Conservation (phyloP, 108 stramenopile species). For the Licmophora abbreviata region DNA sequence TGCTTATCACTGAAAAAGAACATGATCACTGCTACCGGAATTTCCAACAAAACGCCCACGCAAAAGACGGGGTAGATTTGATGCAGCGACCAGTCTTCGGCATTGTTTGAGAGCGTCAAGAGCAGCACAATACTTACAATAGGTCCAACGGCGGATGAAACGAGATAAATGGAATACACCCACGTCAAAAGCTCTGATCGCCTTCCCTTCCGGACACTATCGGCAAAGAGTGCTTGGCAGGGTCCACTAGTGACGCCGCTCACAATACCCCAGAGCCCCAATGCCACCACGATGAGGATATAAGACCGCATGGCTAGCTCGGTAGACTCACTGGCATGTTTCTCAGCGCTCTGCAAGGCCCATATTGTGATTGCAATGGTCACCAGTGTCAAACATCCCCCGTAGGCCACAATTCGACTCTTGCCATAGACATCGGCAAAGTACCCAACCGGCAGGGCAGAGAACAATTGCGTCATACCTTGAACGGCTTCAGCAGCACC, state of each 20-base stretch:
- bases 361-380: slow-evolving; percentile 23
- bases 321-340: slow-evolving; percentile 2
- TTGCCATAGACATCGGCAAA: slow-evolving; percentile 42
- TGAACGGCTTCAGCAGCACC: slow-evolving; percentile 52
- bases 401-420: slow-evolving; percentile 23
- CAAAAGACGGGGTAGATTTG: slow-evolving; percentile 37
- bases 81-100: slow-evolving; percentile 49
- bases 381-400: slow-evolving; percentile 29
- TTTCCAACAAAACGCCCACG: slow-evolving; percentile 46
- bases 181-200: slow-evolving; percentile 42
- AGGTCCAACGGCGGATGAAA: slow-evolving; percentile 43
- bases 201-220: slow-evolving; percentile 47
- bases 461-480: slow-evolving; percentile 37
- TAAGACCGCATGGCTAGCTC: not conserved
- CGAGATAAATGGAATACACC: slow-evolving; percentile 29
- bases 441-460: slow-evolving; percentile 57
- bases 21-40: slow-evolving; percentile 34
- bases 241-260: slow-evolving; percentile 49
- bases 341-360: slow-evolving; percentile 18
- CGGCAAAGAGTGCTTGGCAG: slow-evolving; percentile 50
- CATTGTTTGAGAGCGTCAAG: slow-evolving; percentile 28
- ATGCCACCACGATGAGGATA: slow-evolving; percentile 4
- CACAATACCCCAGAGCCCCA: slow-evolving; percentile 40
- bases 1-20: slow-evolving; percentile 59
- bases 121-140: slow-evolving; percentile 38